Evolutionary conservation across 495 filamentous ascomycete species (phyloP).

Genomic region (Penicillium cosmopolitanum): DNA sequence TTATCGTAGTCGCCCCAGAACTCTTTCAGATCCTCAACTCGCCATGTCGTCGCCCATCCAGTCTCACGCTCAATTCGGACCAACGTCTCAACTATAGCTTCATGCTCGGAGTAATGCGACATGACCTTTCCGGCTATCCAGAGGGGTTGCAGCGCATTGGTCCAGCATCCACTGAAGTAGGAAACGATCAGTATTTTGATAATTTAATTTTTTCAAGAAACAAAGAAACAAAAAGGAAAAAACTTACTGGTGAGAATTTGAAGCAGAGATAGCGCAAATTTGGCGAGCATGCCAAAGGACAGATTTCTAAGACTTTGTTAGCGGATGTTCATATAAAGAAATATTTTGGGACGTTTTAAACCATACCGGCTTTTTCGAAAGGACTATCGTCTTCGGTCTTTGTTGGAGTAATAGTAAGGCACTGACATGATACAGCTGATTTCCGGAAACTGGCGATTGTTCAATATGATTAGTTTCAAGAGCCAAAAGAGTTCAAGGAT

Average conservation of each 20-base stretch:
- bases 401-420: constrained; percentile 42
- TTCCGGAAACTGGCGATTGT: constrained; percentile 37
- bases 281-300: constrained; percentile 51
- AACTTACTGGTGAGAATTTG: constrained; percentile 38
- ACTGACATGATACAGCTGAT: constrained; percentile 49
- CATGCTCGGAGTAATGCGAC: constrained; percentile 49
- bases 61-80: constrained; percentile 44
- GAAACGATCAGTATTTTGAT: neutral
- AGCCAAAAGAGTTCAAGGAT: neutral
- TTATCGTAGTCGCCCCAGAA: constrained; percentile 46
- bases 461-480: neutral
- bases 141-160: constrained; percentile 51
- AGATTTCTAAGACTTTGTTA: constrained; percentile 27
- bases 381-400: constrained; percentile 36
- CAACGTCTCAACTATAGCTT: constrained; percentile 41
- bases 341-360: neutral
- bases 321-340: neutral
- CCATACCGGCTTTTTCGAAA: constrained; percentile 28
- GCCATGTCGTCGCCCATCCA: constrained; percentile 49
- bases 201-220: neutral
- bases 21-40: constrained; percentile 46
- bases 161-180: constrained; percentile 44
- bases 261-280: constrained; percentile 50
- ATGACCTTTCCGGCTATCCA: constrained; percentile 51
- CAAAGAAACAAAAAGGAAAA: neutral